Evolutionary conservation across 345 rosid species (phyloP), one percentile per base, ranked within the genome.

Genomic region (Conringia planisiliqua): DNA sequence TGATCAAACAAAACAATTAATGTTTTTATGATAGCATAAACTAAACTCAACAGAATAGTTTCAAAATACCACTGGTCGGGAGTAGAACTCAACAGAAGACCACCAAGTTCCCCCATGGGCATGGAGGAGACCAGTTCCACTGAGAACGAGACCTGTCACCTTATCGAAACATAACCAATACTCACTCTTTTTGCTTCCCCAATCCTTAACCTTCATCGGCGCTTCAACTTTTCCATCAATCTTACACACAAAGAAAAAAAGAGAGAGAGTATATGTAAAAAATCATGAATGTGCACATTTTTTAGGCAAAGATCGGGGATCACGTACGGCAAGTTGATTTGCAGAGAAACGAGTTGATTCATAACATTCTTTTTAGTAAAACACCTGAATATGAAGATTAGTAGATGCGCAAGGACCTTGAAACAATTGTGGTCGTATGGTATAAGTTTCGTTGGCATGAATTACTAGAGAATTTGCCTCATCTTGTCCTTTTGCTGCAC

Each of bases 161-260:
- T 47, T 13, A 2, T 16, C 24, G 51, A 74, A 74, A 36, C 60
- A 46, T 65, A 74, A 57, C 78, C 71, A 65, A 36, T 29, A 3
- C 10, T 65, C 18, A 1, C 0, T 7, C 6, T 24, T 10, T 35
- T 3, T 33, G 13, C 8, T n/a, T 55, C 32, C 16, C 72, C 78
- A 74, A 0, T 46, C 32, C 1, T 12, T 10, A 17, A 43, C 51
- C 35, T 0, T 17, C 0, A 0, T 24, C 18, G 71, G 71, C 32
- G 72, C 78, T 47, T 74, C 59, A 5, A 74, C 1, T 32, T 26
- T 65, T 11, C 78, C 78, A 66, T 74, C 72, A 20, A 74, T 74
- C 78, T 66, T 61, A 12, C 33, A 30, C 33, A 30, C 10, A 9
- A 4, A 0, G 54, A 39, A 16, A 1, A 14, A 40, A 16, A 57